phyloP scores from a whole-genome alignment of 768 basidiomycete genomes.

The Suillus ampliporus region DNA sequence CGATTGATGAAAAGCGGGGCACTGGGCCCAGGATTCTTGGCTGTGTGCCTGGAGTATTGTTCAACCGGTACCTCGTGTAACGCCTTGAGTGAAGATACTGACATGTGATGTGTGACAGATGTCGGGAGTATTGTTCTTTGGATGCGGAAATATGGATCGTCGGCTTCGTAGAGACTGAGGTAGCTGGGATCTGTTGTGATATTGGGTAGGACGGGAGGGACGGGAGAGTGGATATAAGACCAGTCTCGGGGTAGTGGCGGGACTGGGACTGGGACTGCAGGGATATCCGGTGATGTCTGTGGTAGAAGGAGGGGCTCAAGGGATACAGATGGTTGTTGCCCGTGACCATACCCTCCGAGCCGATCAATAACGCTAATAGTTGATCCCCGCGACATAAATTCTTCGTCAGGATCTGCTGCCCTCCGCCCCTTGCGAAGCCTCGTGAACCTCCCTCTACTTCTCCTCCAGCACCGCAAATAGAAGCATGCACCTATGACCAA shows the following conservation, averaged over 20 bases:
- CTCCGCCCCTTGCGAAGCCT: constrained; percentile 18
- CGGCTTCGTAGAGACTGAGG: background rate
- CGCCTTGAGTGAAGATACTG: background rate
- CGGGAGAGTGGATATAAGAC: background rate
- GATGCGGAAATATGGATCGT: background rate
- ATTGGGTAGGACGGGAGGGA: background rate
- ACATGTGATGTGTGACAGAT: background rate
- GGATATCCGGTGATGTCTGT: constrained; percentile 1
- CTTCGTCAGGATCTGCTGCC: background rate
- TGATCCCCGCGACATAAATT: background rate
- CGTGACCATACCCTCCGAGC: constrained; percentile 8
- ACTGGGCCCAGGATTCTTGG: background rate
- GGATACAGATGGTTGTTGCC: constrained; percentile 23
- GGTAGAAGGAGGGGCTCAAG: constrained; percentile 29
- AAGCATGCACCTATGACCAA: constrained; percentile 20
- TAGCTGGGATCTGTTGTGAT: background rate
- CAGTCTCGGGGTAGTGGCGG: background rate
- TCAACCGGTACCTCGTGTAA: background rate
- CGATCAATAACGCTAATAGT: background rate
- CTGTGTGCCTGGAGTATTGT: background rate
- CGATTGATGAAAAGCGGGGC: constrained; percentile 2
- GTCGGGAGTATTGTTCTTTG: background rate
- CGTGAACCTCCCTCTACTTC: constrained; percentile 18
- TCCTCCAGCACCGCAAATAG: constrained; percentile 19
- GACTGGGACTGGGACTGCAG: constrained; percentile 12